These are phyloP conservation scores for Pilobolus umbonatus DNA, from an alignment of 192 early-diverging fungal species.

Conservation along the genomic window DNA sequence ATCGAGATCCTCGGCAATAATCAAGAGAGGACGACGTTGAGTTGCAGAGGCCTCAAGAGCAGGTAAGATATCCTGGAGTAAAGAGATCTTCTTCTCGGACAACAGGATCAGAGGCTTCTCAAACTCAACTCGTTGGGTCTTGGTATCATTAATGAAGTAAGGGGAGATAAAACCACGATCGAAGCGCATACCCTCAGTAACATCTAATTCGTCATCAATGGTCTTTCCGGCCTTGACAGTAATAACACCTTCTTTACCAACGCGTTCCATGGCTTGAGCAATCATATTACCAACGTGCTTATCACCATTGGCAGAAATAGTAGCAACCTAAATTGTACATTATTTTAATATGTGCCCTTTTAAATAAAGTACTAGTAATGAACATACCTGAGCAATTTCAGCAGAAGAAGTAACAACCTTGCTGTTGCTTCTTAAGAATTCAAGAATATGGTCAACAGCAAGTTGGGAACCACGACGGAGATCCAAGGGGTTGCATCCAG, in stretches of 20 bases:
- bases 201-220: constrained; percentile 92
- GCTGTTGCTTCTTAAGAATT: constrained; percentile 85
- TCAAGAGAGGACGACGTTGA: constrained; percentile 91
- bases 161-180: constrained; percentile 99
- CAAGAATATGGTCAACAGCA: constrained; percentile 89
- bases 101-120: constrained; percentile 98
- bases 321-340: constrained; percentile 54
- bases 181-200: constrained; percentile 99
- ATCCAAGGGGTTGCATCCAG: constrained; percentile 98
- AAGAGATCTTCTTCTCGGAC: constrained; percentile 96
- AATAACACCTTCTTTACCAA: constrained; percentile 99
- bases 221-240: constrained; percentile 99
- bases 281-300: constrained; percentile 92
- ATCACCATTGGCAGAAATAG: constrained; percentile 99
- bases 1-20: constrained; percentile 97
- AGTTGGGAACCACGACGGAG: constrained; percentile 89
- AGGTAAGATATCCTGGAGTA: constrained; percentile 93
- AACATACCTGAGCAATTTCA: constrained; percentile 89
- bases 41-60: constrained; percentile 90
- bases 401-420: constrained; percentile 89
- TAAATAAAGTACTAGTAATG: neutral
- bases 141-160: constrained; percentile 98
- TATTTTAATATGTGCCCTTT: neutral
- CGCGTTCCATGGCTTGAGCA: constrained; percentile 99
- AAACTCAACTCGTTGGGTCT: constrained; percentile 97